A percentile compares a stretch with the other conserved stretches of the same genome.
Evolutionary conservation across 495 filamentous ascomycete genomes (phyloP).

Genomic region (Neurospora sp.): DNA sequence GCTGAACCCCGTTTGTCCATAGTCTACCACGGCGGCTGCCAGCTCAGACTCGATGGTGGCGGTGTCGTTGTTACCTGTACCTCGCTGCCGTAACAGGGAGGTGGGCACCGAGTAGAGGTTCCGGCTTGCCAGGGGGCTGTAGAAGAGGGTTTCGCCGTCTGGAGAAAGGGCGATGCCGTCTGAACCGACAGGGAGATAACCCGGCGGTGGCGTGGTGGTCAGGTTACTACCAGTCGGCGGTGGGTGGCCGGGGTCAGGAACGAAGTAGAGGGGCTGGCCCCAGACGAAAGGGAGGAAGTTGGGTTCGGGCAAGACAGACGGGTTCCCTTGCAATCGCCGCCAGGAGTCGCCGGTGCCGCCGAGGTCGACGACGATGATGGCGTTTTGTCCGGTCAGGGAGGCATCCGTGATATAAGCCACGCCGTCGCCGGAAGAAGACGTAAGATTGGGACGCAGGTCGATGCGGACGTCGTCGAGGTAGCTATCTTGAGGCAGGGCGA

Average conservation of each 20-base stretch:
- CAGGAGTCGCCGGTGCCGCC: not conserved
- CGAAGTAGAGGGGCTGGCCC: not conserved
- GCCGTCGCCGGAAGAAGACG: not conserved
- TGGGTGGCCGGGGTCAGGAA: not conserved
- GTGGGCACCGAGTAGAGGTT: not conserved
- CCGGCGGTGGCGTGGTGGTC: not conserved
- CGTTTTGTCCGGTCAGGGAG: not conserved
- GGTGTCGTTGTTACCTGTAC: too few relatives aligned
- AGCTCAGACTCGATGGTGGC: too few relatives aligned
- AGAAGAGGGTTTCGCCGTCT: not conserved
- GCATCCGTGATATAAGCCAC: not conserved
- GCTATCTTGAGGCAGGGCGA: not conserved
- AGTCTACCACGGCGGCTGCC: not conserved
- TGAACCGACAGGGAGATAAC: not conserved
- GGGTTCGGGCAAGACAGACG: too few relatives aligned
- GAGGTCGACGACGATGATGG: not conserved
- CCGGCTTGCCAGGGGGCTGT: not conserved
- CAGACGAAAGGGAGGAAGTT: not conserved
- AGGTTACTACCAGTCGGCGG: not conserved
- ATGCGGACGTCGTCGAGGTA: not conserved
- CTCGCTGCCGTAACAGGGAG: not conserved
- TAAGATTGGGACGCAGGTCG: not conserved
- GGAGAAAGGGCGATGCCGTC: not conserved
- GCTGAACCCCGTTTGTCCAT: too few relatives aligned
- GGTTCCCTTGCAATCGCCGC: not conserved